Conservation (phyloP, 2,329 filamentous ascomycete species). For the Nemania sp. region DNA sequence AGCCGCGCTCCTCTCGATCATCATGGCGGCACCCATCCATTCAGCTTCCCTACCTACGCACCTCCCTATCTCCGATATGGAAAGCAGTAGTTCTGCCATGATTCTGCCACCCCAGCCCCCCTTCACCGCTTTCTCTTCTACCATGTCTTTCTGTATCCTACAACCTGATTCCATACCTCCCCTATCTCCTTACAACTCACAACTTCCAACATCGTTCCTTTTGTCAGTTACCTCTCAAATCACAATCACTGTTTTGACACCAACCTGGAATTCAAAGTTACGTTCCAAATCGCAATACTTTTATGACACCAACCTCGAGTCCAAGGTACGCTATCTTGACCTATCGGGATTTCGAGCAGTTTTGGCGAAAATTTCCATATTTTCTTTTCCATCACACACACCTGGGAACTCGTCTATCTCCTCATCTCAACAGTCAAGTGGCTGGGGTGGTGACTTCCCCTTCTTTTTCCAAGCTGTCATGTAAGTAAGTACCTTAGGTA, state of each 20-base stretch:
- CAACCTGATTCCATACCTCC: not conserved
- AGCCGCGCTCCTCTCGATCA: not conserved
- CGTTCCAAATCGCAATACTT: no score
- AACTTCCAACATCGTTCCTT: not conserved
- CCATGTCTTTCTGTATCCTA: not conserved
- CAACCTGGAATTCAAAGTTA: not conserved
- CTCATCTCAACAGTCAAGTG: no score
- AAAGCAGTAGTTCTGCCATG: not conserved
- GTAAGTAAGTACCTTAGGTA: no score
- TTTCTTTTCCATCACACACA: no score
- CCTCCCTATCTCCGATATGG: not conserved
- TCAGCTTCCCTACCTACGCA: not conserved
- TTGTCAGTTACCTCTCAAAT: not conserved
- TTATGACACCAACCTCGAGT: not conserved
- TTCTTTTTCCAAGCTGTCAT: not conserved
- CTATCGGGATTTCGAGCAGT: not conserved
- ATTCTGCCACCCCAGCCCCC: not conserved
- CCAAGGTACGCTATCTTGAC: not conserved
- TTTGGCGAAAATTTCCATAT: no score
- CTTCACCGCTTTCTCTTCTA: not conserved
- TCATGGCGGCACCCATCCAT: not conserved
- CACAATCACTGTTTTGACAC: not conserved
- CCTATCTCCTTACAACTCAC: constrained; percentile 11
- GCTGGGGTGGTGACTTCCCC: not conserved
- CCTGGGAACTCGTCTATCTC: no score